These are phyloP conservation scores for Escallonia herrerae DNA, from an alignment of 129 eudicot genomes.

Conservation along the genomic window DNA sequence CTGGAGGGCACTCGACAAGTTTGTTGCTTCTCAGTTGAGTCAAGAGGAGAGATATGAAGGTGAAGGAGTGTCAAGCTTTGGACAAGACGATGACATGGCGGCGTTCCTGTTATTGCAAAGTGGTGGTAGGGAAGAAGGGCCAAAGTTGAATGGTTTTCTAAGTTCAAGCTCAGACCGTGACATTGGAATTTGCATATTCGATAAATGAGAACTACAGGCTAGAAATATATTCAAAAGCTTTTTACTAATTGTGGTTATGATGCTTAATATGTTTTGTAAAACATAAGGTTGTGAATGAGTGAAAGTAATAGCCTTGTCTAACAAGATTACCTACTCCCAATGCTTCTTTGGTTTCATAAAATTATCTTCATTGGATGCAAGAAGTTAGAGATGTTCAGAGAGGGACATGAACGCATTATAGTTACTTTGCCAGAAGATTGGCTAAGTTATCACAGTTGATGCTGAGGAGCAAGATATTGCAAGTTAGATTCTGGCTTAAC, in stretches of 20 bases:
- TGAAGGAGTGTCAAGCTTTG: constrained; percentile 22
- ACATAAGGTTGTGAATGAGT: constrained; percentile 18
- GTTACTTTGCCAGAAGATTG: no score
- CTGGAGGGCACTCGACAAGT: constrained; percentile 95
- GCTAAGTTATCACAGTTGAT: no score
- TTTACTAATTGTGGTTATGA: constrained; percentile 8
- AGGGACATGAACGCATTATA: no score
- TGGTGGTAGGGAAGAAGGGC: constrained; percentile 35
- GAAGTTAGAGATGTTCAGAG: no score
- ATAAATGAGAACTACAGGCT: constrained; percentile 31
- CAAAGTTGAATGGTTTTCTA: constrained; percentile 40
- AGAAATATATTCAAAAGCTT: constrained; percentile 8
- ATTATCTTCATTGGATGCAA: no score
- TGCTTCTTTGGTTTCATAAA: no score
- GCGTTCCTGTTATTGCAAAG: constrained; percentile 45
- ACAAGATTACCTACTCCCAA: no score
- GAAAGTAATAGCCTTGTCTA: not conserved
- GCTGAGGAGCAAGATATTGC: no score
- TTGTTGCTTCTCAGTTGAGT: constrained; percentile 94
- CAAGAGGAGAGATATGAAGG: constrained; percentile 42
- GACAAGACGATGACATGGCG: constrained; percentile 18
- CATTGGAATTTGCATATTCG: constrained; percentile 64
- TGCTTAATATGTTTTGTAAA: constrained; percentile 22
- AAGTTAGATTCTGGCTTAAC: no score
- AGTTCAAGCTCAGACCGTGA: constrained; percentile 53